phyloP scores from a whole-genome alignment of 805 yeast species.

The Candida vaughaniae region DNA sequence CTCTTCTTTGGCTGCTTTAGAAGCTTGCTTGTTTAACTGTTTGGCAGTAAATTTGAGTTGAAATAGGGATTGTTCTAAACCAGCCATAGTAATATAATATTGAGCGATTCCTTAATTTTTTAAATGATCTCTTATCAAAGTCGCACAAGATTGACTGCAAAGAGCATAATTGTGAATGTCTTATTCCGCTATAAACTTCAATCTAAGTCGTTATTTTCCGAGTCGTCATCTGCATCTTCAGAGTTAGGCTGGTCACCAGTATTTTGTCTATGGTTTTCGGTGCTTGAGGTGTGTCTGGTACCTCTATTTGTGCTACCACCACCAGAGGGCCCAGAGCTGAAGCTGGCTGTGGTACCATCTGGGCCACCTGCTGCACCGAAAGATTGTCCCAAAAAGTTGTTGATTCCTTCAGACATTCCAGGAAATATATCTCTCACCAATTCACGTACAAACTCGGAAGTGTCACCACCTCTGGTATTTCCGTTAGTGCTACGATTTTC shows the following conservation, averaged over 20 bases:
- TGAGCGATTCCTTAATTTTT: too few relatives aligned
- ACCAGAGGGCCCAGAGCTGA: too few relatives aligned
- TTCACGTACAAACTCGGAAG: slow-evolving; percentile 2
- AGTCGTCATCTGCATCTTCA: not conserved
- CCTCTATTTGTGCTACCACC: too few relatives aligned
- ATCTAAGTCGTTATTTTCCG: too few relatives aligned
- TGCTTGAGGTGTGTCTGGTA: too few relatives aligned
- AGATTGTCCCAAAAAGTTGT: slow-evolving; percentile 12
- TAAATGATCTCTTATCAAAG: too few relatives aligned
- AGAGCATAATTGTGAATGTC: too few relatives aligned
- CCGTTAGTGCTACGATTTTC: not conserved
- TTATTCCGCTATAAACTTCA: too few relatives aligned
- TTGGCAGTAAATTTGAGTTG: slow-evolving; percentile 87
- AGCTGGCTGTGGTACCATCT: not conserved
- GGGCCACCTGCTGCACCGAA: slow-evolving; percentile 13
- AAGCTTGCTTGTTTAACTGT: slow-evolving; percentile 85
- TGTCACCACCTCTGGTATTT: not conserved
- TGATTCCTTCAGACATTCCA: slow-evolving; percentile 10
- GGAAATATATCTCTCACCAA: slow-evolving; percentile 4
- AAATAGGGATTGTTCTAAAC: slow-evolving; percentile 54
- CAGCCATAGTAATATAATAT: slow-evolving; percentile 31
- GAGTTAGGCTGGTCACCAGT: too few relatives aligned
- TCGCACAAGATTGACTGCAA: too few relatives aligned
- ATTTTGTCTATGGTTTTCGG: too few relatives aligned
- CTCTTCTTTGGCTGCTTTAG: slow-evolving; percentile 88